These are phyloP conservation scores for Sphaerostilbella broomeana DNA, from an alignment of 2,329 filamentous ascomycete genomes.

Conservation along the genomic window DNA sequence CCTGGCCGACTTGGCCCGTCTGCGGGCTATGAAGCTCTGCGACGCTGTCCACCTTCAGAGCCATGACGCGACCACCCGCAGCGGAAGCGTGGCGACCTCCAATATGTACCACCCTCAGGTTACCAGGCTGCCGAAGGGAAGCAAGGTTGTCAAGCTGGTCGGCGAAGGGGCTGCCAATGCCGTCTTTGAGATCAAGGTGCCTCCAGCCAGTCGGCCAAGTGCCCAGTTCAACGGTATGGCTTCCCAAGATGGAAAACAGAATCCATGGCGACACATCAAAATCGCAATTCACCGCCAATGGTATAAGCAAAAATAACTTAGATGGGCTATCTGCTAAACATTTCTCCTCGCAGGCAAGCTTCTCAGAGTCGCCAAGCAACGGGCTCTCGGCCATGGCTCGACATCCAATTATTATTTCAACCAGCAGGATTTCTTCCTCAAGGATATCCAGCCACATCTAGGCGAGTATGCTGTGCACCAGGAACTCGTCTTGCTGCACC, in stretches of 20 bases:
- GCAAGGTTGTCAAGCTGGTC: slow-evolving; percentile 36
- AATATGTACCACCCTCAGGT: slow-evolving; percentile 14
- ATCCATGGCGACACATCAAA: too few relatives aligned
- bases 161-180: slow-evolving; percentile 73
- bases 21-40: slow-evolving; percentile 16
- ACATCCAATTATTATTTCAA: slow-evolving; percentile 32
- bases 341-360: slow-evolving; percentile 25
- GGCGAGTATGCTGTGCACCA: slow-evolving; percentile 30
- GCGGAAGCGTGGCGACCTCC: not conserved
- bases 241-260: too few relatives aligned
- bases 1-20: slow-evolving; percentile 19
- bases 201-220: slow-evolving; percentile 18
- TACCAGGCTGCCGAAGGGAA: slow-evolving; percentile 29
- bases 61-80: not conserved
- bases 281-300: too few relatives aligned
- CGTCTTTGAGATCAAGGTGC: slow-evolving; percentile 56
- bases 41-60: not conserved
- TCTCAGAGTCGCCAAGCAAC: slow-evolving; percentile 34
- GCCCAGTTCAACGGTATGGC: slow-evolving; percentile 25
- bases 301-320: slow-evolving; percentile 1
- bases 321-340: not conserved
- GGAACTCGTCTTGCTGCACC: slow-evolving; percentile 32
- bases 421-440: slow-evolving; percentile 32
- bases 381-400: slow-evolving; percentile 23
- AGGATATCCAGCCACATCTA: slow-evolving; percentile 29